These are phyloP conservation scores for Leptographium flavum DNA, from an alignment of 2,329 filamentous ascomycete genomes.

Conservation along the genomic window DNA sequence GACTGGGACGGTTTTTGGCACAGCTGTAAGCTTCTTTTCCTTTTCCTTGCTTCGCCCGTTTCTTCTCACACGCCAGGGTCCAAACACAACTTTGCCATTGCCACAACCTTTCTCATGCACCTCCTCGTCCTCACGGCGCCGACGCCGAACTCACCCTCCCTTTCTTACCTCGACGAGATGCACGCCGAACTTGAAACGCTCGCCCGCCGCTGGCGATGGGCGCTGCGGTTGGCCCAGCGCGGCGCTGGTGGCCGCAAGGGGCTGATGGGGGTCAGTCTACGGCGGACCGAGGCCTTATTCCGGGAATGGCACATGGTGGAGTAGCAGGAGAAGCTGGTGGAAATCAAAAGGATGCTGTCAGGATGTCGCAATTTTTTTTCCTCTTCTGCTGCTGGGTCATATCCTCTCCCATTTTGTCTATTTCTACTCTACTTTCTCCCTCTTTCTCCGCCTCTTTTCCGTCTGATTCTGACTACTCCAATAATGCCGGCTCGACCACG, in stretches of 20 bases:
- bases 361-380: too few species aligned
- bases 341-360: too few species aligned
- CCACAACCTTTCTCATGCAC: slow-evolving; percentile 4
- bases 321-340: background rate
- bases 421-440: too few species aligned
- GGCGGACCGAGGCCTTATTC: slow-evolving; percentile 1
- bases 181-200: background rate
- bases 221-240: background rate
- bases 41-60: background rate
- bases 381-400: too few species aligned
- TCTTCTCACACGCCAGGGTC: background rate
- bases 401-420: too few species aligned
- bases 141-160: background rate
- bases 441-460: too few species aligned
- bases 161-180: background rate
- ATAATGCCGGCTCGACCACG: slow-evolving; percentile 13
- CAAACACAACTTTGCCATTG: slow-evolving; percentile 4
- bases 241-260: slow-evolving; percentile 1
- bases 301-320: slow-evolving; percentile 1
- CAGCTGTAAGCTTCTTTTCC: background rate
- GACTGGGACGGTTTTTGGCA: slow-evolving; percentile 7
- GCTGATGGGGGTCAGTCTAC: background rate
- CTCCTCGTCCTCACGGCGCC: background rate
- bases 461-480: too few species aligned
- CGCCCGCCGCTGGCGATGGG: slow-evolving; percentile 1